Conservation (phyloP, 2,329 filamentous ascomycete genomes). For the Pseudofabraea citricarpa region DNA sequence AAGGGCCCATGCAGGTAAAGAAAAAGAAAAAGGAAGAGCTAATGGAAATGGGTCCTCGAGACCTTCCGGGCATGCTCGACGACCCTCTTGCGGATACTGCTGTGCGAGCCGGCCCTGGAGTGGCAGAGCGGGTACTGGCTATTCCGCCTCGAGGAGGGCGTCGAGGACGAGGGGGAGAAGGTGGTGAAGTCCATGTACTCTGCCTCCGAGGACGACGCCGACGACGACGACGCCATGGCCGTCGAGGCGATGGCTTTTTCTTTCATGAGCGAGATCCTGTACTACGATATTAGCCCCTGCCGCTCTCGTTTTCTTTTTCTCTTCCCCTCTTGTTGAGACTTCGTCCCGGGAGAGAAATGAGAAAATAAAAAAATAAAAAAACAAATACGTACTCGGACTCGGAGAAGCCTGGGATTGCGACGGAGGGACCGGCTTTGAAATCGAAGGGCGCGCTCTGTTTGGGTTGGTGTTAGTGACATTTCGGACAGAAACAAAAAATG, state of each 20-base stretch:
- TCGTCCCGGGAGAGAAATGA: neutral
- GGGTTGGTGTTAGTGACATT: constrained; percentile 18
- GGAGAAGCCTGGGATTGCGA: constrained; percentile 48
- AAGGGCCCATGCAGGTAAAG: too few species aligned
- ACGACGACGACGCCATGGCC: constrained; percentile 17
- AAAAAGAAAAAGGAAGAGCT: too few species aligned
- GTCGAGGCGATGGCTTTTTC: constrained; percentile 28
- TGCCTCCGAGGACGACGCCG: too few species aligned
- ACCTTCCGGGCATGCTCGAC: constrained; percentile 21
- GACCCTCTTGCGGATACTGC: constrained; percentile 18
- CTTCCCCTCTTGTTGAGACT: too few species aligned
- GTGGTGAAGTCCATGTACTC: too few species aligned
- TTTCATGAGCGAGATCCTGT: constrained; percentile 25
- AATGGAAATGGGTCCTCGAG: too few species aligned
- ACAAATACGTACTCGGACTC: constrained; percentile 50
- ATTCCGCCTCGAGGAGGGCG: too few species aligned
- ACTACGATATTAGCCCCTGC: constrained; percentile 1
- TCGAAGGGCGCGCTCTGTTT: constrained; percentile 59
- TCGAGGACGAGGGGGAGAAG: too few species aligned
- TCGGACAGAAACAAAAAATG: neutral
- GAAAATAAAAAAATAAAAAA: neutral
- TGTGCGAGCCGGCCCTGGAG: constrained; percentile 14
- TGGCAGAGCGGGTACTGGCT: too few species aligned
- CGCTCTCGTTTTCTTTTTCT: too few species aligned
- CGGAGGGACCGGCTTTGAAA: constrained; percentile 47